These are phyloP conservation scores for Microstegium vimineum DNA, from an alignment of 176 grass and related monocot genomes.

Conservation along the genomic window DNA sequence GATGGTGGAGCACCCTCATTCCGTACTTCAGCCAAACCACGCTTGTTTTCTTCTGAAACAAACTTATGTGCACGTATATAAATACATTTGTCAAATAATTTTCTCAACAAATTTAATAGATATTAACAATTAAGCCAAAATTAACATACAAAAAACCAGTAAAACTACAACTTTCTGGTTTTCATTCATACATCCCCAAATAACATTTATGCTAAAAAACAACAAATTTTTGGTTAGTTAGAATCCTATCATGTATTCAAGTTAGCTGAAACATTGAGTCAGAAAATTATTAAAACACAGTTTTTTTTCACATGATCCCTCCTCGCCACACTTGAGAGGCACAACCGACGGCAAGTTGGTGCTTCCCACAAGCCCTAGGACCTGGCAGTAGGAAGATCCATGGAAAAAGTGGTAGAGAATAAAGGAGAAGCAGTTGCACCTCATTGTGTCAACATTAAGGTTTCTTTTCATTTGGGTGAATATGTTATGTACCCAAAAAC, in stretches of 20 bases:
- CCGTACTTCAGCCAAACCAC: conserved; percentile 26
- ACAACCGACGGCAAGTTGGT: not conserved
- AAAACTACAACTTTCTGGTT: not conserved
- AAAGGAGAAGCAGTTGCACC: not conserved
- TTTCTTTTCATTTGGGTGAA: not conserved
- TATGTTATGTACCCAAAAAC: not conserved
- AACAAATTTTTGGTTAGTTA: not conserved
- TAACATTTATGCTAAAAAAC: not conserved
- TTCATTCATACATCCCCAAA: not conserved
- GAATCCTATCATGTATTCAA: not conserved
- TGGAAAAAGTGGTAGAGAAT: not conserved
- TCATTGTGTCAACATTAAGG: not conserved
- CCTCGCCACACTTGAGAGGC: not conserved
- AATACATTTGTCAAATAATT: not conserved
- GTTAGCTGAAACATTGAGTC: not conserved
- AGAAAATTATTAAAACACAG: not conserved
- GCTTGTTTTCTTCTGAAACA: conserved; percentile 63
- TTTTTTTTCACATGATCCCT: not conserved
- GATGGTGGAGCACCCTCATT: conserved; percentile 27
- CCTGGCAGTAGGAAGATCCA: not conserved
- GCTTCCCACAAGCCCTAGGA: not conserved
- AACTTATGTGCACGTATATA: not conserved
- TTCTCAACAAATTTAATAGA: not conserved
- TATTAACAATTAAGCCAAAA: not conserved
- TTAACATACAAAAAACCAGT: not conserved